A percentile compares a stretch with the other conserved stretches of the same genome.
These are phyloP conservation scores for Nakazawaea ambrosiae DNA, from an alignment of 805 yeast species.

Conservation along the genomic window DNA sequence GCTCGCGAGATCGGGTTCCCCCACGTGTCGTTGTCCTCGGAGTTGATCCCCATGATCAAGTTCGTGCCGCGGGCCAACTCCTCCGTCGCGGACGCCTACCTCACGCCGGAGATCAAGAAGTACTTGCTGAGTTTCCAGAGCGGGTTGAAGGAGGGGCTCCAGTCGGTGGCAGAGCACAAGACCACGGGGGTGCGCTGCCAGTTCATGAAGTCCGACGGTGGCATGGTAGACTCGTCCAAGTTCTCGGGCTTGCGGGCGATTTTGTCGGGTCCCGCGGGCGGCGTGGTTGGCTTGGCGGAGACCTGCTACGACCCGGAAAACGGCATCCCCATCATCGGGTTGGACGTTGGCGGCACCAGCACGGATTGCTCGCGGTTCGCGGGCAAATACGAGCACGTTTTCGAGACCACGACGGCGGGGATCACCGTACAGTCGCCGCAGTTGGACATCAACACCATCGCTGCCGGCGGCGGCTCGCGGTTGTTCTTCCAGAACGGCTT, in stretches of 20 bases:
- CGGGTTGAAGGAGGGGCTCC: constrained; percentile 51
- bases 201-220: constrained; percentile 97
- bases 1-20: constrained; percentile 63
- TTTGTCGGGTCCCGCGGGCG: constrained; percentile 96
- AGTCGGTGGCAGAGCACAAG: constrained; percentile 24
- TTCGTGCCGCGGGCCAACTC: constrained; percentile 71
- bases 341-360: constrained; percentile 90
- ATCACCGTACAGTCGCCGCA: constrained; percentile 82
- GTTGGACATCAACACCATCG: constrained; percentile 72
- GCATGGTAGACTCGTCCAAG: constrained; percentile 73
- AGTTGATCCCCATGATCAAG: constrained; percentile 74
- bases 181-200: constrained; percentile 48
- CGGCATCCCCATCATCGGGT: constrained; percentile 62
- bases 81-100: constrained; percentile 73
- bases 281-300: constrained; percentile 87
- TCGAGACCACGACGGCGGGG: constrained; percentile 81
- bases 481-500: constrained; percentile 63
- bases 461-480: constrained; percentile 80
- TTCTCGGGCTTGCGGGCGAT: constrained; percentile 88
- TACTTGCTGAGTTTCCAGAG: constrained; percentile 54
- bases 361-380: constrained; percentile 75
- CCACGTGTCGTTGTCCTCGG: constrained; percentile 61
- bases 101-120: constrained; percentile 69
- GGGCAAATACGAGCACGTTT: constrained; percentile 69
- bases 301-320: constrained; percentile 63